A percentile compares a stretch with the other conserved stretches of the same genome.
phyloP scores from a whole-genome alignment of 2,329 filamentous ascomycete species.

The Penicillium sp. region DNA sequence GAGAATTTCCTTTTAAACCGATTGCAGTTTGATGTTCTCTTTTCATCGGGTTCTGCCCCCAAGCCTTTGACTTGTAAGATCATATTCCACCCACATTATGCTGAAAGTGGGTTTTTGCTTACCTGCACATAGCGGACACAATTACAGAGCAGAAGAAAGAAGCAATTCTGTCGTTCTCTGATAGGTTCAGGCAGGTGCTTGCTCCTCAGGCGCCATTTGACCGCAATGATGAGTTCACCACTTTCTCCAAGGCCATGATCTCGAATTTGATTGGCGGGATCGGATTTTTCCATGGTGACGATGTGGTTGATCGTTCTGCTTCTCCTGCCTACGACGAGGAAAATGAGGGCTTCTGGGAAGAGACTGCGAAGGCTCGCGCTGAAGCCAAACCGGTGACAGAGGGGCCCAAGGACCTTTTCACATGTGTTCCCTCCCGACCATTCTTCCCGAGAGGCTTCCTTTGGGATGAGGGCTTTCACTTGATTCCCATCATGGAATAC shows the following conservation, averaged over 20 bases:
- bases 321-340: conserved; percentile 93
- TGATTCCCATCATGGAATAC: conserved; percentile 88
- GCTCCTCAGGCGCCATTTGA: conserved; percentile 70
- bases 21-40: conserved; percentile 75
- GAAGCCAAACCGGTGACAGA: conserved; percentile 64
- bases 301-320: conserved; percentile 82
- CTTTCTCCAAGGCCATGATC: conserved; percentile 83
- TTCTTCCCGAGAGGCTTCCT: conserved; percentile 97
- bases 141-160: conserved; percentile 64
- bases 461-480: conserved; percentile 97
- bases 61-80: conserved; percentile 47
- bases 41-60: conserved; percentile 67
- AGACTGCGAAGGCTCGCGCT: conserved; percentile 70
- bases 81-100: not conserved
- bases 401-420: conserved; percentile 83
- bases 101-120: not conserved
- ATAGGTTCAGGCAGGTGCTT: conserved; percentile 68
- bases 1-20: conserved; percentile 8
- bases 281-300: conserved; percentile 88
- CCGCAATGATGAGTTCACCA: conserved; percentile 59
- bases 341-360: conserved; percentile 92
- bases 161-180: conserved; percentile 62
- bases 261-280: conserved; percentile 92
- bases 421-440: conserved; percentile 81
- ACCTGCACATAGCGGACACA: conserved; percentile 45